Evolutionary conservation across 1,284 basidiomycete genomes (phyloP), one percentile per base, ranked within the genome.

Genomic region (Earliella scabrosa): DNA sequence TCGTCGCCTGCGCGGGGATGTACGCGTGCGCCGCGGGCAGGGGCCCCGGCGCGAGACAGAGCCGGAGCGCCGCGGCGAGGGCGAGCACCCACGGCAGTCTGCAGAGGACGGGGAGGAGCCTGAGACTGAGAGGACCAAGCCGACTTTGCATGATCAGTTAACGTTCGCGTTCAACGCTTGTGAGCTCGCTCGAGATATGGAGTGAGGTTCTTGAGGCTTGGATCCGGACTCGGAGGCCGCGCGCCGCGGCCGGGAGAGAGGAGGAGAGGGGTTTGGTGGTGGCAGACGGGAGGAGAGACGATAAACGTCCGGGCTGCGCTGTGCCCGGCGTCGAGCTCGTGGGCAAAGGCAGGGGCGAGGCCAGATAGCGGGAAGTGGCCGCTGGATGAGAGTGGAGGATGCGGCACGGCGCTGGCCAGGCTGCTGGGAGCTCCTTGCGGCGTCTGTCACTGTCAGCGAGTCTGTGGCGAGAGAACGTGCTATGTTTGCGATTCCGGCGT

Each of bases 1-100:
- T 91, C 34, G 88, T 86, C 14, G 88, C 80, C n/a, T 75, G 68
- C 2, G 92, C 92, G 0, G 92, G 91, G 57, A 90, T 81, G 68
- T 89, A 90, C 26, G 79, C 83, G 21, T 51, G 54, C 5, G 32
- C 49, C n/a, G 14, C 46, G 45, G 24, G 35, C 54, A 23, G 49
- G 39, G 31, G n/a, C 58, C 16, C 48, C n/a, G 10, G 21, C 32
- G 24, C 43, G 27, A 31, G 47, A 16, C 38, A 47, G 11, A 9
- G 38, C 24, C 8, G 45, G 29, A n/a, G 35, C 35, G 32, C 5
- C 9, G 36, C 4, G 10, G 31, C 41, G 29, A 49, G 31, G 20
- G 43, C 45, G 31, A 35, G 31, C 44, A 31, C 7, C 1, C 11
- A 7, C 13, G 29, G 32, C 2, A 34, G 32, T 10, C 10, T 10